phyloP scores from a whole-genome alignment of 768 basidiomycete genomes.

The Trametes cingulata region DNA sequence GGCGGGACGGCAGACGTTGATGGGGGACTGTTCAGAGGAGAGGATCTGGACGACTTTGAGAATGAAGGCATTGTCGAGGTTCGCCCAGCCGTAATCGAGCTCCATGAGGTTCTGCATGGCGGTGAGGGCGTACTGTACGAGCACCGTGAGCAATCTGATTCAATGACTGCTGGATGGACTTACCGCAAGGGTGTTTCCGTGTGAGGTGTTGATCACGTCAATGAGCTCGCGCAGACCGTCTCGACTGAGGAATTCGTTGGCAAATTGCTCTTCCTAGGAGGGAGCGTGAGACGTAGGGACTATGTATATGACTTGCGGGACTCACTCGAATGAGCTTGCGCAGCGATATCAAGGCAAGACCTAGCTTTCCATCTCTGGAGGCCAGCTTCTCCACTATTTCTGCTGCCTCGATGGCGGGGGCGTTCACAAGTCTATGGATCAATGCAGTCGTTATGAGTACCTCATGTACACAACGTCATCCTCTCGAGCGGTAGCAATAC shows the following conservation, averaged over 20 bases:
- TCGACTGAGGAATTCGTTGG: slow-evolving; percentile 71
- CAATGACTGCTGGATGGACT: slow-evolving; percentile 25
- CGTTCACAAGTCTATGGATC: slow-evolving; percentile 65
- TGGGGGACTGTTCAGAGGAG: slow-evolving; percentile 69
- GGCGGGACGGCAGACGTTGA: slow-evolving; percentile 91
- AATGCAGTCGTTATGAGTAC: not conserved
- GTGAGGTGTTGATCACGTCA: slow-evolving; percentile 59
- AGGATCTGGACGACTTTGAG: slow-evolving; percentile 76
- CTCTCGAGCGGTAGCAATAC: no score
- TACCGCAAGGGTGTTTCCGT: slow-evolving; percentile 87
- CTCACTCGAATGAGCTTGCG: slow-evolving; percentile 78
- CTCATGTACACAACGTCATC: not conserved
- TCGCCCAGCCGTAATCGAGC: slow-evolving; percentile 78
- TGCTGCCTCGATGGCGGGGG: slow-evolving; percentile 76
- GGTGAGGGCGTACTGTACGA: slow-evolving; percentile 72
- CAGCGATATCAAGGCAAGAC: slow-evolving; percentile 71
- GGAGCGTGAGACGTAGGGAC: not conserved
- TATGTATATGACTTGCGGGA: not conserved
- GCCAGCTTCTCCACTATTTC: slow-evolving; percentile 73
- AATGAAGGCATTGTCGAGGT: slow-evolving; percentile 73
- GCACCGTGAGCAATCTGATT: no score
- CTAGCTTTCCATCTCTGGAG: slow-evolving; percentile 59
- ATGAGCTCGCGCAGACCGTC: slow-evolving; percentile 74
- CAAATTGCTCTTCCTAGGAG: slow-evolving; percentile 78
- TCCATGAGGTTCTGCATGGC: slow-evolving; percentile 91